Evolutionary conservation across 2,329 filamentous ascomycete genomes (phyloP).

Genomic region (Juglanconis juglandina): DNA sequence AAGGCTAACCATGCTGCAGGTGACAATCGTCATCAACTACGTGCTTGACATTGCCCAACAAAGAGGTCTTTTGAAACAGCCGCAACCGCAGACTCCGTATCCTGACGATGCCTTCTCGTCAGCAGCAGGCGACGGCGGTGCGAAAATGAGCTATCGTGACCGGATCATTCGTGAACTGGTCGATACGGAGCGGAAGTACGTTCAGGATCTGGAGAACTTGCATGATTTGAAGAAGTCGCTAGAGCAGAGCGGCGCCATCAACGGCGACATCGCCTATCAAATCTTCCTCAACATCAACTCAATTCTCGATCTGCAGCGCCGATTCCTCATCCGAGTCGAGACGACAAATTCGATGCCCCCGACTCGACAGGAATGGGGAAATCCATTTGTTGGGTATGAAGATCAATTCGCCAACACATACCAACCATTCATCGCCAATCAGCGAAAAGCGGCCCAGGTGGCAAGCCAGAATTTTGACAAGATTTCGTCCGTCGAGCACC

Average conservation of each 20-base stretch:
- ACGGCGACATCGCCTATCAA: constrained; percentile 85
- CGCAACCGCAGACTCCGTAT: constrained; percentile 43
- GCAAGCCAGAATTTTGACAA: constrained; percentile 85
- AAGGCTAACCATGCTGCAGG: constrained; percentile 40
- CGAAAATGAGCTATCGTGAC: constrained; percentile 71
- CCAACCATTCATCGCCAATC: constrained; percentile 95
- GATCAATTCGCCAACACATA: constrained; percentile 82
- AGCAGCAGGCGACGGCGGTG: constrained; percentile 24
- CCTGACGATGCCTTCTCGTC: constrained; percentile 44
- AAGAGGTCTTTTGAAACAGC: constrained; percentile 67
- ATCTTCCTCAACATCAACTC: constrained; percentile 97
- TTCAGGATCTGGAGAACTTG: constrained; percentile 91
- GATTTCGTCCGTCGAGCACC: constrained; percentile 70
- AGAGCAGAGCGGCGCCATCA: constrained; percentile 81
- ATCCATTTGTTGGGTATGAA: constrained; percentile 80
- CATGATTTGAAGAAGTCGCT: constrained; percentile 88
- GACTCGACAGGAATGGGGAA: constrained; percentile 84
- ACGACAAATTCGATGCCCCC: constrained; percentile 84
- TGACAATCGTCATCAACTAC: constrained; percentile 86
- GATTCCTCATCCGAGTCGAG: constrained; percentile 93
- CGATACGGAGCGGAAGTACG: constrained; percentile 94
- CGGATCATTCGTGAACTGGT: constrained; percentile 90
- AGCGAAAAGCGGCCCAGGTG: constrained; percentile 82
- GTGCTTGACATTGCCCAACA: constrained; percentile 84
- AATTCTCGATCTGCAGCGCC: constrained; percentile 90